Evolutionary conservation across 1,284 basidiomycete genomes (phyloP).

Genomic region (Clitocybe nebularis): DNA sequence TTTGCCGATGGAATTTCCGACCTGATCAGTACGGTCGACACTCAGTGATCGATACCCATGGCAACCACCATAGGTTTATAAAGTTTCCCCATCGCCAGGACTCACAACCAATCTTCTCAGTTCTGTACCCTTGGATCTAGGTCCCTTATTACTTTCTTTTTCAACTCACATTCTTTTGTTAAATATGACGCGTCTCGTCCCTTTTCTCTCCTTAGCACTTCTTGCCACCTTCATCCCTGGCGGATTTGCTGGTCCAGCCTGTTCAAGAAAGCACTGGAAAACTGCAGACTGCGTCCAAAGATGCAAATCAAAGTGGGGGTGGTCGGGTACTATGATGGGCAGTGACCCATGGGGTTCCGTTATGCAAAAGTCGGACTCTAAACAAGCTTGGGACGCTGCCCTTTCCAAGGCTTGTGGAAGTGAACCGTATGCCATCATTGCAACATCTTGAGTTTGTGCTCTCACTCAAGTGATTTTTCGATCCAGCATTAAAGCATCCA

Average conservation of each 20-base stretch:
- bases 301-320: conserved; percentile 49
- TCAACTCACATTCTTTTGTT: conserved; percentile 31
- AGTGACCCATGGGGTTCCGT: conserved; percentile 53
- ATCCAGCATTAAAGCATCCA: too few species aligned
- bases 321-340: conserved; percentile 46
- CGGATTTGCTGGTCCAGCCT: conserved; percentile 47
- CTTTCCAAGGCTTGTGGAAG: conserved; percentile 35
- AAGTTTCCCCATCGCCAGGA: too few species aligned
- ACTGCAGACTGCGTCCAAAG: conserved; percentile 35
- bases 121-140: too few species aligned
- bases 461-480: too few species aligned
- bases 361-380: conserved; percentile 29
- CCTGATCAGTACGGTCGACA: too few species aligned
- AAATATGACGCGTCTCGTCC: conserved; percentile 39
- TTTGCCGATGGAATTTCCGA: too few species aligned
- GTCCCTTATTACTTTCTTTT: conserved; percentile 24
- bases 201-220: conserved; percentile 36
- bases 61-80: too few species aligned
- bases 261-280: conserved; percentile 36
- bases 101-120: too few species aligned
- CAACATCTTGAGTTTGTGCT: background rate
- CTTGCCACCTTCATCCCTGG: conserved; percentile 33
- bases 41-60: too few species aligned
- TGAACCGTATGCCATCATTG: conserved; percentile 16
- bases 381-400: conserved; percentile 25